A percentile compares a stretch with the other conserved stretches of the same genome.
Evolutionary conservation across 768 basidiomycete genomes (phyloP).

Genomic region (Suillus plorans): DNA sequence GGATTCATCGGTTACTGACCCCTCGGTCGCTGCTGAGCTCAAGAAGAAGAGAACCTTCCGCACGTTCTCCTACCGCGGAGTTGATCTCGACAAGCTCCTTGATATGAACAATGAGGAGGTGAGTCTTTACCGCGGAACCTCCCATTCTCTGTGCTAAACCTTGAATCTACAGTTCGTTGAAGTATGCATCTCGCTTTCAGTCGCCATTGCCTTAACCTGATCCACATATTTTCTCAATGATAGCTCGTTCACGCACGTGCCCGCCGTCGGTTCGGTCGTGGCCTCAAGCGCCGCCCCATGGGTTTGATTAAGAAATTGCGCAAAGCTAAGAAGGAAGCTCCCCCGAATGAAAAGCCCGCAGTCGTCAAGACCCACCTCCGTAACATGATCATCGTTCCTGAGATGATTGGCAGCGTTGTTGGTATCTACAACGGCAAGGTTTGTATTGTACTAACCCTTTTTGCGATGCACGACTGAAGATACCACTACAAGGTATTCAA

Average conservation of each 20-base stretch:
- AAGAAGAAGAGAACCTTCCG: conserved; percentile 99
- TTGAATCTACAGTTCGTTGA: conserved; percentile 63
- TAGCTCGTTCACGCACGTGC: conserved; percentile 98
- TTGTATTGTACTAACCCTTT: conserved; percentile 17
- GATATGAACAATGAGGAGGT: conserved; percentile 96
- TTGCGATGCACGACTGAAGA: not conserved
- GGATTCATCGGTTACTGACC: conserved; percentile 85
- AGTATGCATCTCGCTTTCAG: conserved; percentile 43
- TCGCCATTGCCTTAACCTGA: conserved; percentile 6
- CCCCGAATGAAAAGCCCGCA: conserved; percentile 96
- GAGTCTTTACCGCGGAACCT: conserved; percentile 27
- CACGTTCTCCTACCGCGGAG: conserved; percentile 97
- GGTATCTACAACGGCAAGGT: conserved; percentile 99
- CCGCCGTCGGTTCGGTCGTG: conserved; percentile 97
- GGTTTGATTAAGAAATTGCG: conserved; percentile 99
- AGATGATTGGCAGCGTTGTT: conserved; percentile 98
- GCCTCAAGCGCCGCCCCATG: conserved; percentile 97
- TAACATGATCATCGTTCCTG: conserved; percentile 99
- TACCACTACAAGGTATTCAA: conserved; percentile 68
- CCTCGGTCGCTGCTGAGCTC: conserved; percentile 90
- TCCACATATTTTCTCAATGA: not conserved
- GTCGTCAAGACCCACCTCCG: conserved; percentile 99
- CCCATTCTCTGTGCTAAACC: not conserved
- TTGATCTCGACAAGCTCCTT: conserved; percentile 97
- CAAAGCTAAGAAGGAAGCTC: conserved; percentile 99